phyloP scores from a whole-genome alignment of 2,329 filamentous ascomycete genomes.

The Microdochium nivale region DNA sequence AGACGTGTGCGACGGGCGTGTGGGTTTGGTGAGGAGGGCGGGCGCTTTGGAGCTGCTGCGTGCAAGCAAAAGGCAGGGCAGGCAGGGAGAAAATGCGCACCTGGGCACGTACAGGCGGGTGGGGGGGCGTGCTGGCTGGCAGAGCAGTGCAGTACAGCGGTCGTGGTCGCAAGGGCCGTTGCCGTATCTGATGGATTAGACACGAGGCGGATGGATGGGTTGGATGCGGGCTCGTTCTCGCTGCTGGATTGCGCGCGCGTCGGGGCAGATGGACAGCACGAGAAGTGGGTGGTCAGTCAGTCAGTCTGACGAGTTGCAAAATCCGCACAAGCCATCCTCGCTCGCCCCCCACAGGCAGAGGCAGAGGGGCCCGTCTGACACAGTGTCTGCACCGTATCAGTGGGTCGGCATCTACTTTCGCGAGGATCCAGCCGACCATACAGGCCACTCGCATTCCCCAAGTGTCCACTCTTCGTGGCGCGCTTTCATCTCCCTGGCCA shows the following conservation, averaged over 20 bases:
- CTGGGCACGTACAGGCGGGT: background rate
- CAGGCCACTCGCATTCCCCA: too few species aligned
- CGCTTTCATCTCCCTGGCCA: background rate
- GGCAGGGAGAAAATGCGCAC: background rate
- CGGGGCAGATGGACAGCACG: background rate
- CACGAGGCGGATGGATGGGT: constrained; percentile 1
- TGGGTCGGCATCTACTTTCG: too few species aligned
- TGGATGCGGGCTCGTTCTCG: constrained; percentile 1
- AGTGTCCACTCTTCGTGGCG: too few species aligned
- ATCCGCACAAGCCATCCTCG: background rate
- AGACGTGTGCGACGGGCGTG: background rate
- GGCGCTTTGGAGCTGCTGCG: background rate
- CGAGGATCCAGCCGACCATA: too few species aligned
- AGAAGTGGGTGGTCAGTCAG: background rate
- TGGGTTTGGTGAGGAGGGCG: background rate
- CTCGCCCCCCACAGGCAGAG: background rate
- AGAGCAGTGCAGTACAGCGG: background rate
- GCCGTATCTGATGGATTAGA: background rate
- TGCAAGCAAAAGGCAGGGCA: background rate
- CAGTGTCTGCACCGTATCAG: too few species aligned
- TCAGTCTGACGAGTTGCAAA: background rate
- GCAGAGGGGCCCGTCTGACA: background rate
- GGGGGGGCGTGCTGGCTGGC: background rate
- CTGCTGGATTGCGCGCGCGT: background rate
- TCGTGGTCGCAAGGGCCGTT: background rate